phyloP scores from a whole-genome alignment of 140 eudicot genomes.

The Erigeron philadelphicus region DNA sequence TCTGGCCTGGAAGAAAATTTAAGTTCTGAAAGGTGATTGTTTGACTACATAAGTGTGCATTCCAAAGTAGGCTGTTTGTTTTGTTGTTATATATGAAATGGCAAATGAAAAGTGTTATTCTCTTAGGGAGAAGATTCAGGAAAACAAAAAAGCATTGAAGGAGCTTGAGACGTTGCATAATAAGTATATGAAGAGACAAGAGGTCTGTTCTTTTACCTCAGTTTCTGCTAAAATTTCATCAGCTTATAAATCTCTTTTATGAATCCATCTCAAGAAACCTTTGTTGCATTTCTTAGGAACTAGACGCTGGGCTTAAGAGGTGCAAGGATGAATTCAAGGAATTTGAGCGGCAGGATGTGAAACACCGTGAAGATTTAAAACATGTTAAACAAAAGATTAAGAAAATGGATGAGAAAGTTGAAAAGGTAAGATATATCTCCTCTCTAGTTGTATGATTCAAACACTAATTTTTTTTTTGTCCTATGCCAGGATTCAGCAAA shows the following conservation, averaged over 20 bases:
- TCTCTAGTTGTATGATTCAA: not conserved
- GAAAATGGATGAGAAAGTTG: constrained; percentile 73
- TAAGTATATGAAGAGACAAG: constrained; percentile 67
- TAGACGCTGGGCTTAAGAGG: constrained; percentile 44
- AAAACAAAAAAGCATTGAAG: constrained; percentile 50
- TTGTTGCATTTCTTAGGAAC: constrained; percentile 47
- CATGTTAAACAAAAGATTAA: constrained; percentile 78
- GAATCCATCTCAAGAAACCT: no score
- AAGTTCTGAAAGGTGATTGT: constrained; percentile 53
- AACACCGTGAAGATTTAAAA: constrained; percentile 78
- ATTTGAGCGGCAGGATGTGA: constrained; percentile 83
- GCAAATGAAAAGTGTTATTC: constrained; percentile 8
- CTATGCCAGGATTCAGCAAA: constrained; percentile 57
- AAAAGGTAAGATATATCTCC: constrained; percentile 48
- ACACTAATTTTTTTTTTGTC: constrained; percentile 14
- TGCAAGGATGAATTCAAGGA: constrained; percentile 85
- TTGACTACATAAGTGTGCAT: not conserved
- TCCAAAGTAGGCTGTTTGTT: not conserved
- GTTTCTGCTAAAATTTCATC: not conserved
- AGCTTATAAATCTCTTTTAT: not conserved
- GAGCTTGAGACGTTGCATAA: constrained; percentile 75
- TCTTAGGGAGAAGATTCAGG: constrained; percentile 67
- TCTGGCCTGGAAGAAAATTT: constrained; percentile 54
- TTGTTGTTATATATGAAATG: not conserved
- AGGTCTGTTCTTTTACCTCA: constrained; percentile 38